Evolutionary conservation across 1,284 basidiomycete species (phyloP).

Genomic region (Ganoderma meredithae): DNA sequence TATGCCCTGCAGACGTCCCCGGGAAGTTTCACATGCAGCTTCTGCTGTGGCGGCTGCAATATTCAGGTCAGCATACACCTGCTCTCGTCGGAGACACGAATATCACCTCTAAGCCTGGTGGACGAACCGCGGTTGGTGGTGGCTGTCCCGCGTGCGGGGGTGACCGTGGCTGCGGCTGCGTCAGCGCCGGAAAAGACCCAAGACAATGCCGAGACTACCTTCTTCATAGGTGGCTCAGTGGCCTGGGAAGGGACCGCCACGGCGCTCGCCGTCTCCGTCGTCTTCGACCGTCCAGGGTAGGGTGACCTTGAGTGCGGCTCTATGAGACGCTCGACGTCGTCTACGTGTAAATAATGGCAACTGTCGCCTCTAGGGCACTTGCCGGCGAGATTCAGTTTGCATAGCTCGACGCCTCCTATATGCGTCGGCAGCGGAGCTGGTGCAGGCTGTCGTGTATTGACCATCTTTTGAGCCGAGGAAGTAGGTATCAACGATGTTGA

Average conservation of each 20-base stretch:
- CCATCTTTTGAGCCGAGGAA: neutral
- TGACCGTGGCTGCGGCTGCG: neutral
- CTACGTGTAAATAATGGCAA: slow-evolving; percentile 23
- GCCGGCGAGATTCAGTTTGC: slow-evolving; percentile 22
- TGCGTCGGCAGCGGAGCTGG: neutral
- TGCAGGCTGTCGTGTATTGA: neutral
- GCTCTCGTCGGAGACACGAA: neutral
- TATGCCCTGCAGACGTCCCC: slow-evolving; percentile 17
- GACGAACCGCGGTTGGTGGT: neutral
- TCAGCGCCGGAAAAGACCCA: neutral
- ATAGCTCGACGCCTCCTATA: slow-evolving; percentile 13
- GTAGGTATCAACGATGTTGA: too few relatives aligned
- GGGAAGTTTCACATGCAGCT: neutral
- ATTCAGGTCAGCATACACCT: neutral
- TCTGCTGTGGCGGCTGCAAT: neutral
- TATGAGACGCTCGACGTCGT: slow-evolving; percentile 4
- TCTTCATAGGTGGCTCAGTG: neutral
- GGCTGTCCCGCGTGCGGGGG: neutral
- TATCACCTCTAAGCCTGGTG: neutral
- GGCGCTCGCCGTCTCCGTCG: neutral
- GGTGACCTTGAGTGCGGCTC: neutral
- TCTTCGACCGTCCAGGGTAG: neutral
- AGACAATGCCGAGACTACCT: neutral
- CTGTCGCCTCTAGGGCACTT: slow-evolving; percentile 17
- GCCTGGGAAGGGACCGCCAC: neutral